Evolutionary conservation across 176 grass and related monocot genomes (phyloP), one percentile per base, ranked within the genome.

Genomic region (Triticum turgidum): DNA sequence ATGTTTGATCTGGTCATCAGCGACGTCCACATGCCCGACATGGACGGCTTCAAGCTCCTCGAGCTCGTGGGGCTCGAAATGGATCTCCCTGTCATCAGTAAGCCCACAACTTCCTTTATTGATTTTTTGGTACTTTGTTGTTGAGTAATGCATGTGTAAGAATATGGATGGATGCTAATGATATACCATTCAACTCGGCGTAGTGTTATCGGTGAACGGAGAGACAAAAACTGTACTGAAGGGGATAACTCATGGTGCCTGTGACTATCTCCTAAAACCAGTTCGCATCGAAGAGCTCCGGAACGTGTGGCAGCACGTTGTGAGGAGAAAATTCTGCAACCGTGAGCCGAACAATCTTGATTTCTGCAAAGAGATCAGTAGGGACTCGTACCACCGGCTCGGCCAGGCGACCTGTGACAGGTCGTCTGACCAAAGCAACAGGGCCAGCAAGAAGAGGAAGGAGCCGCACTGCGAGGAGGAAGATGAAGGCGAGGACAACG

Each of bases 1-100:
- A 92, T 85, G 78, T 99, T 94, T 91, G 97, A 99, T 91, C 82
- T 99, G 51, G 97, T 96, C 32, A 94, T 99, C 65, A 99, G 94
- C 27, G 93, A 96, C 71, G 92, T 99, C 3, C 90, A 91, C 39
- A 94, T 94, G 86, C 91, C 90, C 0, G 93, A 99, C 79, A 96
- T 96, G 85, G 90, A 99, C 58, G 97, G 97, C 2, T 96, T 96
- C 29, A 94, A 94, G 87, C 89, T 99, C 54, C 88, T 99, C 21
- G 92, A 99, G 77, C 76, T 92, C 34, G 88, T 96, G 7, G 94
- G 92, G 4, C 94, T 96, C 37, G 92, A 99, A 59, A 94, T 99
- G 94, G 97, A 99, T 61, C 94, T 99, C 80, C 97, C 97, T 0
- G 56, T 59, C 56, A 59, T 59, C 20, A 59, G 56, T 59, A 59